These are phyloP conservation scores for Metarhizium brunneum DNA, from an alignment of 2,329 filamentous ascomycete species.

Conservation along the genomic window DNA sequence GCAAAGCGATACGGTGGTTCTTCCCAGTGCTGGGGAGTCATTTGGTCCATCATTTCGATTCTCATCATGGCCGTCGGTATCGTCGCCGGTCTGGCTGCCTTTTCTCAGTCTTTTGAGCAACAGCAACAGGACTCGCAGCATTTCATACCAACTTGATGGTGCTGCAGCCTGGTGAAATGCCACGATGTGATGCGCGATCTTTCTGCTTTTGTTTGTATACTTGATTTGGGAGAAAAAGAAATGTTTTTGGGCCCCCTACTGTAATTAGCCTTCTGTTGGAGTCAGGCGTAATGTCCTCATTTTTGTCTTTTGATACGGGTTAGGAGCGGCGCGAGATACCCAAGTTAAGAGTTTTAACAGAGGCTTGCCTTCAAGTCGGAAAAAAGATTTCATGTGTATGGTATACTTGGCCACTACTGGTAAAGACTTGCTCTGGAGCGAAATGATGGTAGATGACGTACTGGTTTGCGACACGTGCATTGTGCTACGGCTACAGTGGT, in stretches of 20 bases:
- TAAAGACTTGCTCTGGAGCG: neutral
- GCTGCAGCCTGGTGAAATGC: neutral
- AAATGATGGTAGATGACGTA: neutral
- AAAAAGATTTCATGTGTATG: too few species aligned
- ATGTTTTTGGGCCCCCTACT: too few species aligned
- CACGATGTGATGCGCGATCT: neutral
- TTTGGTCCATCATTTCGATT: conserved; percentile 67
- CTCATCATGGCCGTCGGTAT: conserved; percentile 65
- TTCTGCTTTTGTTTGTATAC: neutral
- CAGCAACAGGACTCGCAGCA: conserved; percentile 60
- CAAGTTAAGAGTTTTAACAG: too few species aligned
- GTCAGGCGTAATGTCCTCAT: too few species aligned
- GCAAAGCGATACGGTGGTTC: conserved; percentile 70
- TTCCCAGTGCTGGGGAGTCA: conserved; percentile 71
- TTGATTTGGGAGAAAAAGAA: neutral
- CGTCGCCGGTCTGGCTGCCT: conserved; percentile 67
- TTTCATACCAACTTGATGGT: conserved; percentile 44
- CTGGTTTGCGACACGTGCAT: neutral
- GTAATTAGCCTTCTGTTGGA: too few species aligned
- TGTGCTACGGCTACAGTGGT: neutral
- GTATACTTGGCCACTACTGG: neutral
- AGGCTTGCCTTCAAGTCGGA: too few species aligned
- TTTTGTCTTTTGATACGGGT: too few species aligned
- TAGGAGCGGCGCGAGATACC: too few species aligned
- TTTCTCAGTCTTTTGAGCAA: conserved; percentile 59